phyloP scores from a whole-genome alignment of 768 basidiomycete species.

The Hemileccinum rubropunctum region DNA sequence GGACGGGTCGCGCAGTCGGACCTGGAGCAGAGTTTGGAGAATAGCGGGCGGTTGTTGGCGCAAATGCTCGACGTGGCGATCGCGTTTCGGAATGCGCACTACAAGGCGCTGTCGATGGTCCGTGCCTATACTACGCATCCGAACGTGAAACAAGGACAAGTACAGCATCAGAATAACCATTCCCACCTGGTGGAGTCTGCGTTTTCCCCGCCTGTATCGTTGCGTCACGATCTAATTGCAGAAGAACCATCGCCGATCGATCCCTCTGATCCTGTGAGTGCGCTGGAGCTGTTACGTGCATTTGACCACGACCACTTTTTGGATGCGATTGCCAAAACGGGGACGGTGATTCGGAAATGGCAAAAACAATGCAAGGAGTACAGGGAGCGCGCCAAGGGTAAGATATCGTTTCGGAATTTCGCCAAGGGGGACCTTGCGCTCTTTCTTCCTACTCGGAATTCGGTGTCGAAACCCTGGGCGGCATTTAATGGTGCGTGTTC shows the following conservation, averaged over 20 bases:
- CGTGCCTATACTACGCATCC: conserved; percentile 57
- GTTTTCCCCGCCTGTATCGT: conserved; percentile 43
- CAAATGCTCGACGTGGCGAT: conserved; percentile 82
- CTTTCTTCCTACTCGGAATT: conserved; percentile 94
- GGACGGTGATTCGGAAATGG: conserved; percentile 92
- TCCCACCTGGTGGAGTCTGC: conserved; percentile 46
- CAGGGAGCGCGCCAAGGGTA: conserved; percentile 91
- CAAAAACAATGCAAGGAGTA: conserved; percentile 97
- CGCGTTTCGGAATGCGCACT: conserved; percentile 72
- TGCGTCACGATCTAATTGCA: conserved; percentile 49
- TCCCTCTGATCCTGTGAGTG: conserved; percentile 67
- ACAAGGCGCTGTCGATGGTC: conserved; percentile 63
- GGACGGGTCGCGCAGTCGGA: conserved; percentile 66
- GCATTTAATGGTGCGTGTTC: conserved; percentile 85
- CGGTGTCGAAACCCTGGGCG: conserved; percentile 92
- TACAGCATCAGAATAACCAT: conserved; percentile 15
- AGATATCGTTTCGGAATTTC: conserved; percentile 96
- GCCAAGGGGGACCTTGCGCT: conserved; percentile 92
- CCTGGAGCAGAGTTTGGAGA: conserved; percentile 65
- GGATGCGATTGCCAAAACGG: conserved; percentile 77
- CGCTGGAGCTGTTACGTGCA: conserved; percentile 64
- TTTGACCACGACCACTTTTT: conserved; percentile 86
- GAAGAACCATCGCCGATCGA: conserved; percentile 75
- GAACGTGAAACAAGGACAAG: conserved; percentile 44
- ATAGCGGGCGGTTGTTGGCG: conserved; percentile 66